A percentile compares a stretch with the other conserved stretches of the same genome.
These are phyloP conservation scores for Ambrosia artemisiifolia DNA, from an alignment of 129 eudicot genomes.

Conservation along the genomic window DNA sequence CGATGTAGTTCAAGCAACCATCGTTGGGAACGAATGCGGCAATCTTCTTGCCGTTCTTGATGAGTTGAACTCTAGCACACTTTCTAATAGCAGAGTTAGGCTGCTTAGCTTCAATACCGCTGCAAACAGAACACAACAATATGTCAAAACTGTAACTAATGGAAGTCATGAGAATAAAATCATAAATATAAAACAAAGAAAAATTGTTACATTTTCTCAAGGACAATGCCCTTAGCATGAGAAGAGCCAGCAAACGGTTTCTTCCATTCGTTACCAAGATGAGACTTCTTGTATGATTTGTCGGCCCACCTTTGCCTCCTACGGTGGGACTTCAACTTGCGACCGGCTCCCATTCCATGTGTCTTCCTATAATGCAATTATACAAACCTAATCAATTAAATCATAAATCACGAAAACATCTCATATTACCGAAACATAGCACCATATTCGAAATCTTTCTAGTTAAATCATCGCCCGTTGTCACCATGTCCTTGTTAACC, in stretches of 20 bases:
- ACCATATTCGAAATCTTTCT: background rate
- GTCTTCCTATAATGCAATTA: slow-evolving; percentile 31
- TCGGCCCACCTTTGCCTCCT: slow-evolving; percentile 61
- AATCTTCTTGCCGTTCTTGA: slow-evolving; percentile 59
- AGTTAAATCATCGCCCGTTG: too few species aligned
- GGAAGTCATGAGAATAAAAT: background rate
- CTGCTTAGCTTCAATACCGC: slow-evolving; percentile 57
- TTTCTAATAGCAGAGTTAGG: slow-evolving; percentile 61
- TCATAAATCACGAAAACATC: background rate
- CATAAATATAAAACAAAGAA: background rate
- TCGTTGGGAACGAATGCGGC: slow-evolving; percentile 60
- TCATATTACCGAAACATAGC: background rate
- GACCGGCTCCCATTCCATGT: slow-evolving; percentile 66
- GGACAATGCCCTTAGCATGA: slow-evolving; percentile 57
- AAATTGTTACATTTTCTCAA: slow-evolving; percentile 41
- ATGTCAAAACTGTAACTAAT: background rate
- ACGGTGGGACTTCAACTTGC: slow-evolving; percentile 56
- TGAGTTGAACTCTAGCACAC: slow-evolving; percentile 62
- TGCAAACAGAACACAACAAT: background rate
- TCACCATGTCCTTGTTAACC: too few species aligned
- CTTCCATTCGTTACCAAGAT: slow-evolving; percentile 63
- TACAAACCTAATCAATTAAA: background rate
- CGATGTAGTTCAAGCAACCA: slow-evolving; percentile 58
- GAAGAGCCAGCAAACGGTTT: slow-evolving; percentile 63
- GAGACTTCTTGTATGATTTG: slow-evolving; percentile 57